phyloP scores from a whole-genome alignment of 108 stramenopile genomes.

The Cyclostephanos tholiformis region DNA sequence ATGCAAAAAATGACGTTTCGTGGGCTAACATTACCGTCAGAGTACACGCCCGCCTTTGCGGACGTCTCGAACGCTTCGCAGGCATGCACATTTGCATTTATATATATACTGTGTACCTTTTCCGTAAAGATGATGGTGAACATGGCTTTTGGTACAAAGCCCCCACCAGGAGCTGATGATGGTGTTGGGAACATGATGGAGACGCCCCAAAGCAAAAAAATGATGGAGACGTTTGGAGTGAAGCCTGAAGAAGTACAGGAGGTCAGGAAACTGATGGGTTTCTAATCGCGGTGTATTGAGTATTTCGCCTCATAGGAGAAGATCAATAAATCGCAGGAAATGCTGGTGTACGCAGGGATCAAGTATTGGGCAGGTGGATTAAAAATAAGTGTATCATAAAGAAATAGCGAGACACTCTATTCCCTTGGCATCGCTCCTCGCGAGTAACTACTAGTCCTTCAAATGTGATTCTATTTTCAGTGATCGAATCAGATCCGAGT shows the following conservation, averaged over 20 bases:
- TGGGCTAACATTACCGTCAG: conserved; percentile 49
- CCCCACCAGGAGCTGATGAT: conserved; percentile 70
- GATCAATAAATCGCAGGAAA: no score
- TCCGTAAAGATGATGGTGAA: conserved; percentile 73
- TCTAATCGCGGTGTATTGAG: not conserved
- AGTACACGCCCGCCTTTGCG: conserved; percentile 17
- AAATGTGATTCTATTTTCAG: not conserved
- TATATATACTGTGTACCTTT: conserved; percentile 66
- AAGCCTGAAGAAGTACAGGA: conserved; percentile 40
- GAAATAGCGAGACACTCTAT: not conserved
- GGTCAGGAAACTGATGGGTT: conserved; percentile 24
- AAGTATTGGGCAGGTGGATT: not conserved
- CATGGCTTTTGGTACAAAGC: conserved; percentile 55
- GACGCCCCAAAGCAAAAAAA: conserved; percentile 43
- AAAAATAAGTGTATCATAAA: no score
- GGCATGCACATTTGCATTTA: conserved; percentile 70
- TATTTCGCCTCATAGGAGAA: no score
- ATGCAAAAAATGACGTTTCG: conserved; percentile 56
- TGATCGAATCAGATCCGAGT: not conserved
- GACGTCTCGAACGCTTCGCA: conserved; percentile 51
- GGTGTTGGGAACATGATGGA: conserved; percentile 64
- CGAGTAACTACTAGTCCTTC: no score
- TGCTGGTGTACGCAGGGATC: not conserved
- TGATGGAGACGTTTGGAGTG: conserved; percentile 47
- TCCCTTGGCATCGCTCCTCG: no score